Evolutionary conservation across 2,329 filamentous ascomycete genomes (phyloP), one percentile per base, ranked within the genome.

Genomic region (Hypoxylon sp.): DNA sequence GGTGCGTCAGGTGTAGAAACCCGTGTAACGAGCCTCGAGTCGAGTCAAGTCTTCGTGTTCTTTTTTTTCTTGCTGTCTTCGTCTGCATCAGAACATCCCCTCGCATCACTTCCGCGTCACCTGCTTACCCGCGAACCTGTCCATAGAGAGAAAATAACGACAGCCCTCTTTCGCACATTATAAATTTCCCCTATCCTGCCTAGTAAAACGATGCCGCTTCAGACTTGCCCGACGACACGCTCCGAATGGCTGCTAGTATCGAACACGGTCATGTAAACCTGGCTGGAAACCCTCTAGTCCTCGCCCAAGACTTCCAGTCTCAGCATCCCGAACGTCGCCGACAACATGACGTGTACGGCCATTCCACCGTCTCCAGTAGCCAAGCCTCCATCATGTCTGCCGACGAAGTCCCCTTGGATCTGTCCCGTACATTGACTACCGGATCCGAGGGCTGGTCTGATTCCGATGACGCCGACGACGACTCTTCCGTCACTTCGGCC

Each of bases 31-130:
- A 38, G 20, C 21, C 48, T 63, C 46, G 46, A 52, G 50, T 56
- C 42, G n/a, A n/a, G n/a, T n/a, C 48, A 29, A 11, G 26, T 47
- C 45, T 26, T 33, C 43, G 40, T 43, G 53, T 58, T 50, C 50
- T 31, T 48, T 41, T 41, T 41, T 41, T 41, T 27, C 47, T 42
- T 18, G n/a, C n/a, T 55, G 24, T 27, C n/a, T 49, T 48, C 50
- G 43, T 51, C 48, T 58, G 43, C 42, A 55, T 53, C 48, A 52
- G 41, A 58, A 54, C 35, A 58, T 48, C 53, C 37, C 53, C 57
- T 63, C 53, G 60, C 60, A 63, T 63, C 60, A 60, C 47, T 57
- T 53, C 52, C 57, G 53, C 50, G 53, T 63, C 60, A 63, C 57
- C 60, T 63, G 57, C 53, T 57, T 53, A 51, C 56, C 53, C 57